These are phyloP conservation scores for Trichoderma afroharzianum DNA, from an alignment of 2,329 filamentous ascomycete genomes.

Conservation along the genomic window DNA sequence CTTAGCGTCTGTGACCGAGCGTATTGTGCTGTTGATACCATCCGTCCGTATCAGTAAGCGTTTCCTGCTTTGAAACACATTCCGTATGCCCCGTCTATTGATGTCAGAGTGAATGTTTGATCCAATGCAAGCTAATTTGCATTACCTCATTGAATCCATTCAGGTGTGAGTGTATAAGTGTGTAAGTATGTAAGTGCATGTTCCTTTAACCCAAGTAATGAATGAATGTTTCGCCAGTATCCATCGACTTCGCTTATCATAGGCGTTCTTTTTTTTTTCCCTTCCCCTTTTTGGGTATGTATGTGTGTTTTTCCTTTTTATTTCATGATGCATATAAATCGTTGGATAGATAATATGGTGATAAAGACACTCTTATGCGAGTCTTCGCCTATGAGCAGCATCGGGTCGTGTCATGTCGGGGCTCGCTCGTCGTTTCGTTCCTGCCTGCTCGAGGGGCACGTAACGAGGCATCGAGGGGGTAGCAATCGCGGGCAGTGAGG, in stretches of 20 bases:
- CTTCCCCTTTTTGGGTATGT: not conserved
- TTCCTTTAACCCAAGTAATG: not conserved
- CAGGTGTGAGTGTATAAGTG: not conserved
- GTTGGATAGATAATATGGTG: not conserved
- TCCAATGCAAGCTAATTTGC: not conserved
- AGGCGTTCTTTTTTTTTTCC: not conserved
- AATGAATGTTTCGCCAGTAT: not conserved
- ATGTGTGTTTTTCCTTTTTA: not conserved
- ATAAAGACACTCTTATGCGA: slow-evolving; percentile 24
- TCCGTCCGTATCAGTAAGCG: not conserved
- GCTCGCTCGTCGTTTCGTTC: slow-evolving; percentile 53
- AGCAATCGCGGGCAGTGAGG: slow-evolving; percentile 12
- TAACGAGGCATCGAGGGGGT: slow-evolving; percentile 25
- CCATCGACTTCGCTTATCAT: not conserved
- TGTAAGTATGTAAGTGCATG: not conserved
- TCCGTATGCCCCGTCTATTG: slow-evolving; percentile 6
- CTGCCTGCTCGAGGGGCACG: slow-evolving; percentile 37
- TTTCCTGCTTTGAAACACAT: not conserved
- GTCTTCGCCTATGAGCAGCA: slow-evolving; percentile 40
- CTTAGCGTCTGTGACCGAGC: slow-evolving; percentile 1
- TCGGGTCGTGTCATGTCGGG: slow-evolving; percentile 44
- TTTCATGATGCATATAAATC: not conserved
- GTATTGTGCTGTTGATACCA: slow-evolving; percentile 10
- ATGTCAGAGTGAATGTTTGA: not conserved
- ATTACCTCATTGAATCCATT: not conserved